Base-by-base conservation (phyloP, 345 rosid species). In the Psidium friedrichsthalianum region DNA sequence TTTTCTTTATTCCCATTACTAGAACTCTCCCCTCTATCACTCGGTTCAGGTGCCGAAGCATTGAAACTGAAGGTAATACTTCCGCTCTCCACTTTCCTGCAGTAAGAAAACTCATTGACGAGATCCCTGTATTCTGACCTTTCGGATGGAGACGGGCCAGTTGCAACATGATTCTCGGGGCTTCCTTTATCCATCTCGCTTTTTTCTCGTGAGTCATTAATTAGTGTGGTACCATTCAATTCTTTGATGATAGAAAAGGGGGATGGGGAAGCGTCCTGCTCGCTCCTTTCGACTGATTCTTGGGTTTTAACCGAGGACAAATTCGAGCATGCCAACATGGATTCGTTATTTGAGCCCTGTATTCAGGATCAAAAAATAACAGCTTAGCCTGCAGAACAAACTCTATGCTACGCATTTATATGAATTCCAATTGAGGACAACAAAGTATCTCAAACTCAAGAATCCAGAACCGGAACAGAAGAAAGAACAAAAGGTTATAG, bases 11-110 rank as follows among this genome's bases (percentile, higher is more conserved):
- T 82, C 25, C 81, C 83, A 83, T 64, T 84, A 24, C 81, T 86
- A 83, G 74, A 85, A 83, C 74, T 84, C 82, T 83, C 89, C 53
- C 59, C 82, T 84, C 80, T 52, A 47, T 55, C 64, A 12, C 51
- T 82, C 16, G 83, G 80, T 36, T 52, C 47, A 36, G 85, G 86
- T 80, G 88, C 88, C 86, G 87, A 78, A 83, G 90, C 88, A 59
- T 85, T 86, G 36, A 47, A 69, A 56, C 89, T 85, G 82, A 85
- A 83, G 21, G 90, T 84, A 57, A 90, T 88, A 88, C 87, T 88
- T 88, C 85, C 85, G 11, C 89, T 85, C 89, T 86, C 91, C 85
- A 81, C 52, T 85, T 85, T 87, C 54, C 87, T 82, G 83, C 56
- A 51, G n/a, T 82, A 82, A 58, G 81, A 29, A 58, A 85, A 83